phyloP scores from a whole-genome alignment of 2,329 filamentous ascomycete genomes.

The Alternaria sp. region DNA sequence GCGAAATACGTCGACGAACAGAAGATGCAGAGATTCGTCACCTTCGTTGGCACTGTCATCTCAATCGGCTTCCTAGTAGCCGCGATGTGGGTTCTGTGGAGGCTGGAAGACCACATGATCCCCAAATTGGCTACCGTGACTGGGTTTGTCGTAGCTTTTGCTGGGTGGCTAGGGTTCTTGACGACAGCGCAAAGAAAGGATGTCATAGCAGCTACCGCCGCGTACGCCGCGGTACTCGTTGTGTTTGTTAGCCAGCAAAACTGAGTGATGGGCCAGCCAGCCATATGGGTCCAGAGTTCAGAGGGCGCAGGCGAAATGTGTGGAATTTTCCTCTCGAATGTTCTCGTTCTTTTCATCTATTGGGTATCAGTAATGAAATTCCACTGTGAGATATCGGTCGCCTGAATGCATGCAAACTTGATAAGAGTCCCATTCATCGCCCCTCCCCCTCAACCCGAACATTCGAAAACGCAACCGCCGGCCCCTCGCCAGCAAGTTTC shows the following conservation, averaged over 20 bases:
- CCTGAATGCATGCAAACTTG: neutral
- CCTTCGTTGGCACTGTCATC: neutral
- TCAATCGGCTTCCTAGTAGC: neutral
- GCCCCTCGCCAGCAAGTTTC: slow-evolving; percentile 36
- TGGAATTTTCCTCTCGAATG: too few species aligned
- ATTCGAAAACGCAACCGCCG: slow-evolving; percentile 27
- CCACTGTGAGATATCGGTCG: neutral
- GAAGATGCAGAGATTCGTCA: neutral
- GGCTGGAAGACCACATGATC: neutral
- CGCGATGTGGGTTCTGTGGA: neutral
- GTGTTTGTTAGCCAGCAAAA: neutral
- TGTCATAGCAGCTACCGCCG: neutral
- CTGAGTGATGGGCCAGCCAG: too few species aligned
- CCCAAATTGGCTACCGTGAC: neutral
- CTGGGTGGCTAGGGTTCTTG: neutral
- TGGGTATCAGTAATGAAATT: neutral
- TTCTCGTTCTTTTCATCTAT: neutral
- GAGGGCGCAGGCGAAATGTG: too few species aligned
- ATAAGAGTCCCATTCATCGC: neutral
- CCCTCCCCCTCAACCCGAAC: slow-evolving; percentile 17
- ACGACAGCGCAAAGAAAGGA: neutral
- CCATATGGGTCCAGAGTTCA: too few species aligned
- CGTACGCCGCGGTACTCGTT: neutral
- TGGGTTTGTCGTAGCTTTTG: fast-evolving
- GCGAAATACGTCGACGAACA: neutral